Percentiles rank a stretch among this genome's conserved stretches.
These are phyloP conservation scores for Begonia loranthoides DNA, from an alignment of 306 rosid species.

Conservation along the genomic window DNA sequence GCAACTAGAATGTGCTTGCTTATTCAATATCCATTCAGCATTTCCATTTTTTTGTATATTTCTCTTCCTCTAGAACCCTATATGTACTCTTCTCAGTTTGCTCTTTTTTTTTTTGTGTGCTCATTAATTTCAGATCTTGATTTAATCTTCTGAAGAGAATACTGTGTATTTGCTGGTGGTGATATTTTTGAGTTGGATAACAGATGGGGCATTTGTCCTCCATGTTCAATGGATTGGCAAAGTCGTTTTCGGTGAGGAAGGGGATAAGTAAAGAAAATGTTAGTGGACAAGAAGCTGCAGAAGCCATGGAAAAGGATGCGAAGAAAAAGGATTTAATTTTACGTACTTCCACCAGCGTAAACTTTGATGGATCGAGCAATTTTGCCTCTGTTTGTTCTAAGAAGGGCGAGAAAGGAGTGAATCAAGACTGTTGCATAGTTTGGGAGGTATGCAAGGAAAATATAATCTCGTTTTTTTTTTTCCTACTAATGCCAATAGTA, in stretches of 20 bases:
- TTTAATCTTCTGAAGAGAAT: neutral
- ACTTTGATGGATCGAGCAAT: constrained; percentile 52
- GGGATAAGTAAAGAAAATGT: constrained; percentile 10
- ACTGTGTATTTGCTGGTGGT: neutral
- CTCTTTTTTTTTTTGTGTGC: neutral
- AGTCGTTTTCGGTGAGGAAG: constrained; percentile 49
- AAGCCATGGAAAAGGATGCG: constrained; percentile 71
- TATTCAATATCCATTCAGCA: neutral
- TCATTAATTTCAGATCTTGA: constrained; percentile 3
- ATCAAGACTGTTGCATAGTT: constrained; percentile 93
- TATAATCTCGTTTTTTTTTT: neutral
- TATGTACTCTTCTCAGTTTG: neutral
- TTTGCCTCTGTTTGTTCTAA: constrained; percentile 69
- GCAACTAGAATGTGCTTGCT: neutral
- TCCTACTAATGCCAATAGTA: neutral
- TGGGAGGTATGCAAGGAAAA: constrained; percentile 59
- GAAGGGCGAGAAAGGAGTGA: constrained; percentile 77
- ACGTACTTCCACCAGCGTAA: constrained; percentile 42
- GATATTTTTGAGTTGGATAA: constrained; percentile 3
- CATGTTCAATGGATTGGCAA: constrained; percentile 67
- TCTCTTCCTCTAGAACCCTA: neutral
- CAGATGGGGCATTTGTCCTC: constrained; percentile 73
- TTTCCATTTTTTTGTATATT: neutral
- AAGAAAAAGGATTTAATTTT: constrained; percentile 57
- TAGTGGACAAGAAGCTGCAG: constrained; percentile 60